These are phyloP conservation scores for Nigrospora oryzae DNA, from an alignment of 2,329 filamentous ascomycete species.

Conservation along the genomic window DNA sequence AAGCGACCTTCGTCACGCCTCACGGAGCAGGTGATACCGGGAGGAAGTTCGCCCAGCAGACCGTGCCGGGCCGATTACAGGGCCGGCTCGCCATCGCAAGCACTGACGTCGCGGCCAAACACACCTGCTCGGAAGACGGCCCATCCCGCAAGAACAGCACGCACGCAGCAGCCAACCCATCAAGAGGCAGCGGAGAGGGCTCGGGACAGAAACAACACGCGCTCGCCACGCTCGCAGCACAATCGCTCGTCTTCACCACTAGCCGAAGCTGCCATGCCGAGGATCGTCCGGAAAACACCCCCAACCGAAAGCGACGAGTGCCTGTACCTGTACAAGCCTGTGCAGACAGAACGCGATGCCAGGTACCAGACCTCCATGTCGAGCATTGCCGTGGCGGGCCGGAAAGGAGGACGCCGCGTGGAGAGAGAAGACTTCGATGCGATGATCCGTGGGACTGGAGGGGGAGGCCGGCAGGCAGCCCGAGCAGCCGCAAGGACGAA, in stretches of 20 bases:
- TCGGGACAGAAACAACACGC: background rate
- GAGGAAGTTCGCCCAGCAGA: background rate
- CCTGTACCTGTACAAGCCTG: conserved; percentile 10
- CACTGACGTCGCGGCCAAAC: background rate
- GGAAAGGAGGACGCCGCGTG: conserved; percentile 1
- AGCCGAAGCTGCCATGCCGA: conserved; percentile 7
- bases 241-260: conserved; percentile 9
- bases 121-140: background rate
- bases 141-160: too few species aligned
- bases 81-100: background rate
- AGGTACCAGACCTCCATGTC: background rate
- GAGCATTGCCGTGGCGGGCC: conserved; percentile 8
- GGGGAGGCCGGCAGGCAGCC: background rate
- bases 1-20: conserved; percentile 26
- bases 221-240: conserved; percentile 2
- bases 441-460: background rate
- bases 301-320: conserved; percentile 16
- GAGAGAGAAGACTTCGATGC: background rate
- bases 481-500: too few species aligned
- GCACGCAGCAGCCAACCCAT: background rate
- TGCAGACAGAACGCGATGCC: background rate
- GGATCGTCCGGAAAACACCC: conserved; percentile 10
- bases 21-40: background rate
- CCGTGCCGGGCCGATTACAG: background rate
- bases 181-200: background rate